These are phyloP conservation scores for Ustilago xerochloae DNA, from an alignment of 1,284 basidiomycete genomes.

Conservation along the genomic window DNA sequence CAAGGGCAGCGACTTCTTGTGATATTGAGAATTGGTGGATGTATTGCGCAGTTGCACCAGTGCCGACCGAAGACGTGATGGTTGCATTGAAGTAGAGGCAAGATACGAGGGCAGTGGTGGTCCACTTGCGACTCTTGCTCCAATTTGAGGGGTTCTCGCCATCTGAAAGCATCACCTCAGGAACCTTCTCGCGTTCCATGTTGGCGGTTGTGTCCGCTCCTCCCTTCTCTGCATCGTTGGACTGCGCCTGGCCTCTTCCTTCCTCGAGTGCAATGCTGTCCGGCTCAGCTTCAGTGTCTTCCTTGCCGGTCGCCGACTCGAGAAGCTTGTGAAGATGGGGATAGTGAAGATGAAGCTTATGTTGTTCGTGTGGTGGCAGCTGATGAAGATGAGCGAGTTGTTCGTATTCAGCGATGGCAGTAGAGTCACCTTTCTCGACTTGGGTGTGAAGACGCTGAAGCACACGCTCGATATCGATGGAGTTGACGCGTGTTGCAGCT, in stretches of 20 bases:
- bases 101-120: constrained; percentile 34
- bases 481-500: constrained; percentile 30
- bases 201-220: neutral
- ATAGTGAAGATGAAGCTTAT: constrained; percentile 10
- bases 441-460: constrained; percentile 22
- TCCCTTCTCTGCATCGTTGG: neutral
- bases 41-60: constrained; percentile 37
- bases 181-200: neutral
- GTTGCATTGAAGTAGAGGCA: constrained; percentile 39
- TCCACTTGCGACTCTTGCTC: constrained; percentile 34
- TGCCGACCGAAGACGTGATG: constrained; percentile 40
- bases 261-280: constrained; percentile 1
- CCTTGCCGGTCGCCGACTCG: neutral
- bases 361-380: constrained; percentile 9
- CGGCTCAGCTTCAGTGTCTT: neutral
- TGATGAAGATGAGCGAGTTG: constrained; percentile 26
- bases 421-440: constrained; percentile 31
- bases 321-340: neutral
- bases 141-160: constrained; percentile 40
- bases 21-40: constrained; percentile 31
- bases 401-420: constrained; percentile 38
- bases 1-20: constrained; percentile 28
- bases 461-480: constrained; percentile 27
- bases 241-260: neutral
- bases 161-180: constrained; percentile 24